phyloP scores from a whole-genome alignment of 345 rosid genomes.

The Pistacia vera region DNA sequence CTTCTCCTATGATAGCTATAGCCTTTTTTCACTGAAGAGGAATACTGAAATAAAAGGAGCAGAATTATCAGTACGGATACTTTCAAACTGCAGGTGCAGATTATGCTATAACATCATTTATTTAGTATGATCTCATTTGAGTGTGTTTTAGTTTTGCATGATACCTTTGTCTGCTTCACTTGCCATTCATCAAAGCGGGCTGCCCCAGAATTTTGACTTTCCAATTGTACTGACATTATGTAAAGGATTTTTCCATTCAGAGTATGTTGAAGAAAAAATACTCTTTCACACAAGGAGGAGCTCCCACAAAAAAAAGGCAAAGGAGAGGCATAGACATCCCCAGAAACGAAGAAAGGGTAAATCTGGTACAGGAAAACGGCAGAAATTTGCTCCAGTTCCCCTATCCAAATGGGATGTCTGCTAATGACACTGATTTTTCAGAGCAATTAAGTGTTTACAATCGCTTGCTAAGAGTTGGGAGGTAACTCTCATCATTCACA shows the following conservation, averaged over 20 bases:
- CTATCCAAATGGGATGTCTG: conserved; percentile 34
- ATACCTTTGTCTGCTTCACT: conserved; percentile 1
- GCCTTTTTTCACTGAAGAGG: conserved; percentile 44
- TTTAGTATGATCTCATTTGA: neutral
- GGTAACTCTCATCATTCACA: conserved; percentile 46
- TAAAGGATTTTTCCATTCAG: conserved; percentile 36
- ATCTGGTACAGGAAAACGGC: conserved; percentile 34
- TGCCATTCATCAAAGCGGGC: conserved; percentile 6
- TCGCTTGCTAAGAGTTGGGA: conserved; percentile 63
- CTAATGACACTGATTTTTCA: conserved; percentile 34
- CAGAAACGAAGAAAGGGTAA: conserved; percentile 35
- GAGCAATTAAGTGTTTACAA: conserved; percentile 47
- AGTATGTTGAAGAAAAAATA: conserved; percentile 37
- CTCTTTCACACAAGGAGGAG: conserved; percentile 35
- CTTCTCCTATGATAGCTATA: conserved; percentile 40
- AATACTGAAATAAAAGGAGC: conserved; percentile 29
- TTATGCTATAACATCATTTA: conserved; percentile 31
- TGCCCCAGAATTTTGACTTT: conserved; percentile 11
- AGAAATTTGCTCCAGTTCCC: conserved; percentile 35
- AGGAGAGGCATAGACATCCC: conserved; percentile 37
- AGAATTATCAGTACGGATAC: conserved; percentile 35
- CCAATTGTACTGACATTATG: conserved; percentile 20
- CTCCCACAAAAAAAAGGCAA: conserved; percentile 37
- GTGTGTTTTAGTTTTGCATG: conserved; percentile 13
- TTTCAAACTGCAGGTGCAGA: conserved; percentile 66